Conservation (phyloP, 1,284 basidiomycete genomes). For the Singerocomus inundabilis region DNA sequence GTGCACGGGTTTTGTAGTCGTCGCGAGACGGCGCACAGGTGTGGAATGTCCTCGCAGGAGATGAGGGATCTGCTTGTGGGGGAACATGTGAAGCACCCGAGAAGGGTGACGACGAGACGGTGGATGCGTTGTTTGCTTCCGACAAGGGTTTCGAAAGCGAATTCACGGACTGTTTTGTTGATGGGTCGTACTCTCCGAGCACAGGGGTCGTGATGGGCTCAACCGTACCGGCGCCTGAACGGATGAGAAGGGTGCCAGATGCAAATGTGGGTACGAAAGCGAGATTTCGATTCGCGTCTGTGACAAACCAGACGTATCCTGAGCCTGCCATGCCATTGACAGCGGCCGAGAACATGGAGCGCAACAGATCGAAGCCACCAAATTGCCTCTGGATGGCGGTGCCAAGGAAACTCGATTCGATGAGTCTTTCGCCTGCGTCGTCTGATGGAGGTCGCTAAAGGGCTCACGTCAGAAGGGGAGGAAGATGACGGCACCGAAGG, state of each 20-base stretch:
- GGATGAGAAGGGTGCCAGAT: conserved; percentile 84
- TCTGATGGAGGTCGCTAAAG: conserved; percentile 51
- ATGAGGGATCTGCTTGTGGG: conserved; percentile 15
- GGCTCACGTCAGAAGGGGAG: background rate
- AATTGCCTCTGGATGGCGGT: conserved; percentile 51
- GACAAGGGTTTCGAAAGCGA: background rate
- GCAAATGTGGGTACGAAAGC: conserved; percentile 86
- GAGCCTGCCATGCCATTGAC: conserved; percentile 77
- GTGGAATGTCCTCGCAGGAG: conserved; percentile 28
- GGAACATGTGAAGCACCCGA: conserved; percentile 15
- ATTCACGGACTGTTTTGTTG: background rate
- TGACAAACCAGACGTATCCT: conserved; percentile 89
- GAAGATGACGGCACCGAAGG: background rate
- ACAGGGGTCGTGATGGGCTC: conserved; percentile 37
- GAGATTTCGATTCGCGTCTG: conserved; percentile 61
- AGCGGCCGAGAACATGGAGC: conserved; percentile 75
- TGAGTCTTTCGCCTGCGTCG: conserved; percentile 44
- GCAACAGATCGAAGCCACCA: conserved; percentile 67
- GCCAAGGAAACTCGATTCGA: conserved; percentile 39
- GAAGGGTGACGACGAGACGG: conserved; percentile 13
- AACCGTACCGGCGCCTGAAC: conserved; percentile 43
- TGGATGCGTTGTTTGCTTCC: background rate
- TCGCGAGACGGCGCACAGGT: conserved; percentile 12
- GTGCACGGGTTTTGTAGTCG: conserved; percentile 16
- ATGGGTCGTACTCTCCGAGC: conserved; percentile 22